Base-by-base conservation (phyloP, 1,139 yeast species). In the Yamadazyma friedrichii region DNA sequence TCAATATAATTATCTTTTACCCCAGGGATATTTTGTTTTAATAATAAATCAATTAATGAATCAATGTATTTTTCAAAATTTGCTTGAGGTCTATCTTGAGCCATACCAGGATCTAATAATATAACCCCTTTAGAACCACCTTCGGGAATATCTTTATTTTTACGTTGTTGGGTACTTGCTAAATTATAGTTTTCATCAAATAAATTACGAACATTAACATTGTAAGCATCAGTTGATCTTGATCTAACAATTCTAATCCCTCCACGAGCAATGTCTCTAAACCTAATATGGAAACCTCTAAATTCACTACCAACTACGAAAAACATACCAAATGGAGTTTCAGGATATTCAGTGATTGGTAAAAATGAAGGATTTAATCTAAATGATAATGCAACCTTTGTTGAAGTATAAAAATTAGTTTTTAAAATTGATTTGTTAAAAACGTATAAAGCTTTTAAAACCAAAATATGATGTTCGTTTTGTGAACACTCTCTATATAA, bases 81-180 rank as follows among this genome's bases (percentile, higher is more conserved):
- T 45, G 88, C 83, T 54, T 81, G 82, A 36, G 96, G 89, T 59
- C 84, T 80, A 39, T 81, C 86, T 65, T 87, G 95, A 42, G 94
- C 88, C 46, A 76, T 79, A 46, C 86, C 87, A 9, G 82, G 80
- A 59, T 91, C 91, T 52, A 93, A 76, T 56, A 93, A 75, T 45
- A 93, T 87, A 41, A 93, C 98, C 67, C 98, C 98, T 66, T 93
- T 93, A 37, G 98, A 88, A 35, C 98, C 98, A 62, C 98, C 98
- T 74, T 93, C 98, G 34, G 98, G 98, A 45, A 93, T 93, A 70
- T 93, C 98, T 72, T 93, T 93, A 69, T 93, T 93, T 70, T 93
- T 93, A 54, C 93, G 80, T 70, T 93, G 98, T 69, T 93, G 98
- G 34, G 98, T 93, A 47, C 85, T 82, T 33, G 98, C 98, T 64